Evolutionary conservation across 805 yeast genomes (phyloP).

Genomic region (Teunomyces funiuensis): DNA sequence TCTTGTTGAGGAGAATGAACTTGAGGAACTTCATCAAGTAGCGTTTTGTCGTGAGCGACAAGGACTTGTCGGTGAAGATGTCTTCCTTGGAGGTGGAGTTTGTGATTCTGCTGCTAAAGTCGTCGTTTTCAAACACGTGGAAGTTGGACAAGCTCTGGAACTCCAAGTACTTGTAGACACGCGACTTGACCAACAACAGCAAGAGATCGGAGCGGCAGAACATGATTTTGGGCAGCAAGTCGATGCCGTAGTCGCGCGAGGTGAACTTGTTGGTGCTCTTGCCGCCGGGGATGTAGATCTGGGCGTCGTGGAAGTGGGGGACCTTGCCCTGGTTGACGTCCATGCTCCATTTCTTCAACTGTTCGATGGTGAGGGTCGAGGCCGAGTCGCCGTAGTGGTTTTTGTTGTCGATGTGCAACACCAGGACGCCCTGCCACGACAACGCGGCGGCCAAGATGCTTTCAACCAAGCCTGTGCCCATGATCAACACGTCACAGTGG

Average conservation of each 20-base stretch:
- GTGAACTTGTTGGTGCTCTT: conserved; percentile 50
- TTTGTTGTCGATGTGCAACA: conserved; percentile 83
- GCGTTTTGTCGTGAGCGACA: conserved; percentile 75
- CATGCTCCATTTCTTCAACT: conserved; percentile 78
- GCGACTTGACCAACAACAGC: conserved; percentile 71
- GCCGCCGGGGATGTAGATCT: conserved; percentile 69
- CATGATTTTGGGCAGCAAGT: conserved; percentile 80
- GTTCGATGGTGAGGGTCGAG: conserved; percentile 85
- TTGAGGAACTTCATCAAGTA: conserved; percentile 88
- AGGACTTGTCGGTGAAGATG: conserved; percentile 83
- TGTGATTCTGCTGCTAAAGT: conserved; percentile 75
- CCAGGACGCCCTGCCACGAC: conserved; percentile 98
- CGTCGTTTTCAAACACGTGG: conserved; percentile 92
- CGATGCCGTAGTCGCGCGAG: conserved; percentile 81
- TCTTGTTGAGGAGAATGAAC: conserved; percentile 61
- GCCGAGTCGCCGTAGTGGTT: conserved; percentile 85
- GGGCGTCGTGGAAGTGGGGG: conserved; percentile 64
- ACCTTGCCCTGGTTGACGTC: conserved; percentile 54
- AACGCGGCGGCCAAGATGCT: conserved; percentile 88
- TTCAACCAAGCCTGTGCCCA: conserved; percentile 91
- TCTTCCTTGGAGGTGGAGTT: conserved; percentile 78
- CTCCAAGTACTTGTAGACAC: conserved; percentile 89
- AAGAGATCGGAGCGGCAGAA: conserved; percentile 90
- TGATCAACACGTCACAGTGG: conserved; percentile 79
- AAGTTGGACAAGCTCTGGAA: conserved; percentile 85